Percentiles rank a stretch among this genome's conserved stretches.
Conservation (phyloP, 2,329 filamentous ascomycete genomes). For the Lachnellula subtilissima region DNA sequence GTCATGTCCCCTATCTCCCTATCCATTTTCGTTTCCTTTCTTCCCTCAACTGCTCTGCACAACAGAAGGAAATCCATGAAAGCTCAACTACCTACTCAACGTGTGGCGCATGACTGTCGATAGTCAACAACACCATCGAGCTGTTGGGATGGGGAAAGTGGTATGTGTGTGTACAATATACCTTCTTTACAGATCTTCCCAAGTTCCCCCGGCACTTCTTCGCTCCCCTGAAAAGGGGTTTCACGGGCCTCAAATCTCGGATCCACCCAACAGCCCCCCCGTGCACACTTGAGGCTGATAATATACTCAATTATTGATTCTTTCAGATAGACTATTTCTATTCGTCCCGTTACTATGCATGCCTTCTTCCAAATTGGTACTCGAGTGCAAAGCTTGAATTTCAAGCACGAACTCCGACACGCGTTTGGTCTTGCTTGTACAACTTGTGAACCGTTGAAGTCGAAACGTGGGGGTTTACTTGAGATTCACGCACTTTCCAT, state of each 20-base stretch:
- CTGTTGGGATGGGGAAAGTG: background rate
- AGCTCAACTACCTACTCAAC: background rate
- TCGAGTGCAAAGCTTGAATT: background rate
- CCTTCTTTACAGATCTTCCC: background rate
- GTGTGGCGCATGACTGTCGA: background rate
- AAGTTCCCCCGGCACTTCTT: background rate
- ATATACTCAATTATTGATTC: background rate
- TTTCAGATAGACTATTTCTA: background rate
- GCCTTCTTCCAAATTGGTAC: background rate
- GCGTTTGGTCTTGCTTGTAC: background rate
- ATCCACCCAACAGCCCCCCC: background rate
- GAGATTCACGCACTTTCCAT: background rate
- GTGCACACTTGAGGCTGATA: background rate
- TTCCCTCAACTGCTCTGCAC: background rate
- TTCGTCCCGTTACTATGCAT: background rate
- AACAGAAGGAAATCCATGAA: background rate
- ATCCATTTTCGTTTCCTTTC: background rate
- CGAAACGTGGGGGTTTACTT: background rate
- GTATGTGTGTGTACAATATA: no score
- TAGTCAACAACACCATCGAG: background rate
- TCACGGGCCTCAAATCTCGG: background rate
- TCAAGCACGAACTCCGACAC: background rate
- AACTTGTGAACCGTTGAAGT: background rate
- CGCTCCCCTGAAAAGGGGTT: background rate
- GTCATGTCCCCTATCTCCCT: background rate